These are phyloP conservation scores for Solanum pinnatisectum DNA, from an alignment of 257 asterid species.

Conservation along the genomic window DNA sequence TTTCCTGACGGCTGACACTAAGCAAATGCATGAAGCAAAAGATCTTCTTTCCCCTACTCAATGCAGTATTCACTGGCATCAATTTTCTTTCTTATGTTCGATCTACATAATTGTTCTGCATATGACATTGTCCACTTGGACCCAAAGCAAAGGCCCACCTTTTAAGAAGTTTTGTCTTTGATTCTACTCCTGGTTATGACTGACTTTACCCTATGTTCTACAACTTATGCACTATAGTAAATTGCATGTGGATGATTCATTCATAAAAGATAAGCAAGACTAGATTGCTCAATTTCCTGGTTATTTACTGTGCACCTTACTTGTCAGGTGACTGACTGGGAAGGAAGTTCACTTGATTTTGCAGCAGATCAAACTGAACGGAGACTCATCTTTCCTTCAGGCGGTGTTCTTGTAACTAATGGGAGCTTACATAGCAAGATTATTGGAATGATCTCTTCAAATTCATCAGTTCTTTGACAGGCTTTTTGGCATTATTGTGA, in stretches of 20 bases:
- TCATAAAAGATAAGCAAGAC: not conserved
- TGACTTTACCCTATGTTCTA: not conserved
- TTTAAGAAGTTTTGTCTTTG: not conserved
- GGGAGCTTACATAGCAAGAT: conserved; percentile 41
- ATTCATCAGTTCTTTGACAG: conserved; percentile 11
- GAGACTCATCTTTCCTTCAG: conserved; percentile 59
- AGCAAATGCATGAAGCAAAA: not conserved
- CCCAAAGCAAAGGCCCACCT: not conserved
- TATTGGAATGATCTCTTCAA: conserved; percentile 43
- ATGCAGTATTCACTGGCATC: not conserved
- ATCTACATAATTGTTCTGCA: not conserved
- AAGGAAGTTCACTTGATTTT: conserved; percentile 54
- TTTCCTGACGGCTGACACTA: not conserved
- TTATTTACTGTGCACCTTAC: not conserved
- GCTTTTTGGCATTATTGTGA: not conserved
- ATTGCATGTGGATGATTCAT: not conserved
- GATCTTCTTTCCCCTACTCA: not conserved
- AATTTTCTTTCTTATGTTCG: not conserved
- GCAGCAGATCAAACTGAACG: conserved; percentile 57
- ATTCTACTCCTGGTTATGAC: not conserved
- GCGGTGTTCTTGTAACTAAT: conserved; percentile 75
- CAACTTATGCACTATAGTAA: not conserved
- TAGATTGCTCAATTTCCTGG: not conserved
- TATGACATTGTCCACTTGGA: not conserved
- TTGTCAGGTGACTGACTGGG: conserved; percentile 84